Evolutionary conservation across 768 basidiomycete genomes (phyloP).

Genomic region (Collybiopsis confluens): DNA sequence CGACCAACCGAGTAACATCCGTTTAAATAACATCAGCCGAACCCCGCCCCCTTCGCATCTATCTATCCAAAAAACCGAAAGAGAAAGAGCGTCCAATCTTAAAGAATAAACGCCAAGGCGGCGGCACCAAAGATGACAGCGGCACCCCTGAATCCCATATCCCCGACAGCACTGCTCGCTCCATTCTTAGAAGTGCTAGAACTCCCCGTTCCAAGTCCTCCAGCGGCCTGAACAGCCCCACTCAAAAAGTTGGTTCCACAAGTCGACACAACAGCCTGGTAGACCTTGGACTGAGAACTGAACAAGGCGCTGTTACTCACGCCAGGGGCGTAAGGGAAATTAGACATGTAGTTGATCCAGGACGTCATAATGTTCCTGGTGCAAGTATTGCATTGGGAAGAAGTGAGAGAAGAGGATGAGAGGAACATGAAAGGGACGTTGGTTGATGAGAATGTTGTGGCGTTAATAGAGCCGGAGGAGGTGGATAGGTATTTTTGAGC

Average conservation of each 20-base stretch:
- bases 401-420: conserved; percentile 40
- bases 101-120: too few relatives aligned
- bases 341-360: conserved; percentile 75
- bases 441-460: conserved; percentile 44
- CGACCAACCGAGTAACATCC: too few relatives aligned
- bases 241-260: conserved; percentile 75
- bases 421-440: conserved; percentile 85
- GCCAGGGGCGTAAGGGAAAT: conserved; percentile 73
- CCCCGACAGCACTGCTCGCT: not conserved
- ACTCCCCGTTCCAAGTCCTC: conserved; percentile 41
- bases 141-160: too few relatives aligned
- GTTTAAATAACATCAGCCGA: too few relatives aligned
- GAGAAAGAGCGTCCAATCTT: too few relatives aligned
- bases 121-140: too few relatives aligned
- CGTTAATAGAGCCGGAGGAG: conserved; percentile 31
- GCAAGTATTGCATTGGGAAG: conserved; percentile 76
- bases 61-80: too few relatives aligned
- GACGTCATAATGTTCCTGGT: conserved; percentile 68
- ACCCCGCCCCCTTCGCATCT: too few relatives aligned
- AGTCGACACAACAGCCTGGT: conserved; percentile 50
- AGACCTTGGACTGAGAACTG: conserved; percentile 60
- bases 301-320: conserved; percentile 62
- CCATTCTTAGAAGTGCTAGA: not conserved
- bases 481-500: conserved; percentile 22
- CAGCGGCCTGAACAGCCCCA: conserved; percentile 65